Percentiles rank a stretch among this genome's conserved stretches.
These are phyloP conservation scores for Puccinia horiana DNA, from an alignment of 1,284 basidiomycete genomes.

Conservation along the genomic window DNA sequence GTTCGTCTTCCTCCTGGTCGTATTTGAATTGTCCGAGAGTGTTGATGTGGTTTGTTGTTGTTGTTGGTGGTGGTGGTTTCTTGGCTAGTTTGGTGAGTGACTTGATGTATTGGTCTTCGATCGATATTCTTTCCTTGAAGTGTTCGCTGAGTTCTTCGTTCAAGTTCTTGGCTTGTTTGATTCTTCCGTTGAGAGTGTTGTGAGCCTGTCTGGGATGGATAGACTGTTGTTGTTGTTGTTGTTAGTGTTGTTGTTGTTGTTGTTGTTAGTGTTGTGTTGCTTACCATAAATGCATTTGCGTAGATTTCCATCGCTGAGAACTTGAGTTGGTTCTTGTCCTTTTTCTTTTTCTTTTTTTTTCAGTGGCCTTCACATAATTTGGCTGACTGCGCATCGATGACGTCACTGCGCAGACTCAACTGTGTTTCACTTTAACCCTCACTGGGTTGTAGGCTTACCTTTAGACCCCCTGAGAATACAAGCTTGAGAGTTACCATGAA, in stretches of 20 bases:
- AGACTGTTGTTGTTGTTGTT: background rate
- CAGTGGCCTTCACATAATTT: too few relatives aligned
- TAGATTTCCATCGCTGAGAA: background rate
- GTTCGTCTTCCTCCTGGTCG: background rate
- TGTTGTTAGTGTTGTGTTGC: background rate
- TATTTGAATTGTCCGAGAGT: background rate
- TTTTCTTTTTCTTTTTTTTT: background rate
- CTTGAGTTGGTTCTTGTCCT: background rate
- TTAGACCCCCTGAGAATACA: too few relatives aligned
- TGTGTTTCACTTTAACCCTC: too few relatives aligned
- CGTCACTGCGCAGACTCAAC: too few relatives aligned
- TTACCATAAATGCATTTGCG: background rate
- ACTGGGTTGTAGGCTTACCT: too few relatives aligned
- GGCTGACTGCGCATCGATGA: too few relatives aligned
- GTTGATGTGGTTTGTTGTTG: background rate
- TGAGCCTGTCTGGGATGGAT: slow-evolving; percentile 29
- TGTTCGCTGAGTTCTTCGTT: slow-evolving; percentile 61
- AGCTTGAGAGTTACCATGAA: too few relatives aligned
- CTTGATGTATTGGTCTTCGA: slow-evolving; percentile 62
- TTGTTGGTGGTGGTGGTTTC: background rate
- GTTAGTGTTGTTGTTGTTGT: background rate
- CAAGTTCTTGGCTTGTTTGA: slow-evolving; percentile 57
- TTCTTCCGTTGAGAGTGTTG: slow-evolving; percentile 48
- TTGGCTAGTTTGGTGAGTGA: slow-evolving; percentile 61
- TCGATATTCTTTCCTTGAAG: slow-evolving; percentile 61